A percentile compares a stretch with the other conserved stretches of the same genome.
phyloP scores from a whole-genome alignment of 1,284 basidiomycete genomes.

The Inonotus hispidus region DNA sequence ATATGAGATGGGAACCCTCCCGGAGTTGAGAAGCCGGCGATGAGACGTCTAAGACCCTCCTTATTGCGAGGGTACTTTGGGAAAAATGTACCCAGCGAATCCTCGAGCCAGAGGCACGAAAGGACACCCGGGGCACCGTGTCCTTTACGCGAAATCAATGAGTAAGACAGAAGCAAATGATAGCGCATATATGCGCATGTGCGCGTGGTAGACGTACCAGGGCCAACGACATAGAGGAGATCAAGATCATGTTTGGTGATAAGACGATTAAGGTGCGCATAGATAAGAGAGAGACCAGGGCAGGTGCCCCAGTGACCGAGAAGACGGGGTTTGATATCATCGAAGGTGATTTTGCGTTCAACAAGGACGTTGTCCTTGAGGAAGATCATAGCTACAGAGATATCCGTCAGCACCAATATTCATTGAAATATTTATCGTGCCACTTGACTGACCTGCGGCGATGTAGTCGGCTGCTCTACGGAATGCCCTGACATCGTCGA shows the following conservation, averaged over 20 bases:
- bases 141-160: slow-evolving; percentile 31
- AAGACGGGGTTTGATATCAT: slow-evolving; percentile 75
- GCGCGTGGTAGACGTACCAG: slow-evolving; percentile 34
- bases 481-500: slow-evolving; percentile 47
- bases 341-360: slow-evolving; percentile 48
- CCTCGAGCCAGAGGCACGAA: slow-evolving; percentile 78
- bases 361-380: slow-evolving; percentile 70
- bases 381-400: slow-evolving; percentile 68
- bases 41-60: slow-evolving; percentile 60
- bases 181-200: slow-evolving; percentile 24
- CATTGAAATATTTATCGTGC: background rate
- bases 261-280: slow-evolving; percentile 76
- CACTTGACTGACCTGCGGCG: slow-evolving; percentile 43
- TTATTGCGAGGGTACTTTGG: slow-evolving; percentile 64
- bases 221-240: slow-evolving; percentile 69
- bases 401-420: background rate
- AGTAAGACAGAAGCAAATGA: slow-evolving; percentile 23
- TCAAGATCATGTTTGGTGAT: slow-evolving; percentile 57
- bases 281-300: slow-evolving; percentile 72
- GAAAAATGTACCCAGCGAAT: slow-evolving; percentile 69
- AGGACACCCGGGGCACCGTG: slow-evolving; percentile 82
- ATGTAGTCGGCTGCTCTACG: slow-evolving; percentile 60
- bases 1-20: slow-evolving; percentile 63
- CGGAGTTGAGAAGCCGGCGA: slow-evolving; percentile 59
- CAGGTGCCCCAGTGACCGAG: slow-evolving; percentile 77